Evolutionary conservation across 257 asterid genomes (phyloP), one percentile per base, ranked within the genome.

Genomic region (Thymus quinquecostatus): DNA sequence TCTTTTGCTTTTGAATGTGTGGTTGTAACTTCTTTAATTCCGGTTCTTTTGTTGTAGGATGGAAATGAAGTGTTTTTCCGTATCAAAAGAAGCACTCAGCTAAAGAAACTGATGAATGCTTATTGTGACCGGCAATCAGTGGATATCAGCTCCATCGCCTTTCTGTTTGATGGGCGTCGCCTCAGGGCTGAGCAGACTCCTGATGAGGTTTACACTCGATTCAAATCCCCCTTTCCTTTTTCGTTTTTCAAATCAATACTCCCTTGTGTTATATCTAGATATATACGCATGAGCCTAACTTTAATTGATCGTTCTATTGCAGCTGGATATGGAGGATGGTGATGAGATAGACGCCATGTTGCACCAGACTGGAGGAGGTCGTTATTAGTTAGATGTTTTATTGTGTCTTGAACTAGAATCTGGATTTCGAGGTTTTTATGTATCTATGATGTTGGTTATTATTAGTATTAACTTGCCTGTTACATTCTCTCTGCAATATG

Each of bases 41-140:
- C 2, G 8, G 1, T 44, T 44, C 8, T 5, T 9, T 5, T 38
- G 10, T 59, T 72, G 66, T 38, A 83, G 88, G 88, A 81, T 58
- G 88, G 86, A 12, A 81, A 81, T 43, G 88, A 83, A 58, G 87
- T 83, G 30, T 78, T 83, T 60, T 90, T 86, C 68, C 82, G 92
- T 86, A 88, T 86, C 28, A 90, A 88, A 84, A 80, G 96, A 60
- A 83, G 85, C 85, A 88, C 92, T 0, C 94, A 83, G 32, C 81
- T 90, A 66, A 82, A 84, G 84, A 90, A 85, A 66, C 90, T 90
- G 38, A 90, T 90, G 97, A 83, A 74, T 64, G 90, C 96, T 29
- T 88, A 90, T 30, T 90, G 94, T 33, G 90, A 90, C 45, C 78
- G 89, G 1, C 92, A 80, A 38, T 85, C 92, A 0, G 84, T 85